Base-by-base conservation (phyloP, 306 rosid species). In the Fragaria nilgerrensis region DNA sequence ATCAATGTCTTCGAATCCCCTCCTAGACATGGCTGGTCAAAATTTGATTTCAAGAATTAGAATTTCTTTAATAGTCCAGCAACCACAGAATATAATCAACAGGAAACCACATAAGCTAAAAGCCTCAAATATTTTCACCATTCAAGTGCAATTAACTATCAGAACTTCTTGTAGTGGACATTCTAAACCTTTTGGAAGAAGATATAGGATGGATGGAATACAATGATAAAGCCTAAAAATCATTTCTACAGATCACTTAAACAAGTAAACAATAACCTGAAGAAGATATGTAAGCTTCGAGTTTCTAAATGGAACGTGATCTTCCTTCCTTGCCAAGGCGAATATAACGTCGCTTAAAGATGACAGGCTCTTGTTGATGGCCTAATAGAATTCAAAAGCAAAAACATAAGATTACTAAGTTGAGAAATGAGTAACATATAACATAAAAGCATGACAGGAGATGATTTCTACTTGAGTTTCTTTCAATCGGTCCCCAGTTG, bases 241-340 rank as follows among this genome's bases (percentile, higher is more conserved):
- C 3, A 76, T 62, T 75, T 74, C 47, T 1, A 1, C 16, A 63
- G 8, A 67, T 50, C 2, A 2, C 25, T 67, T 56, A 61, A 23
- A 72, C 29, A 80, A 70, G 80, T 83, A 70, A 15, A 76, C n/a
- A 80, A 71, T 77, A 82, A 92, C 98, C 97, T 95, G 99, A 79
- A 95, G 99, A 73, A 95, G 93, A 84, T 95, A 95, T 52, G 99
- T 95, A 36, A 95, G 99, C 85, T 92, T 95, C 27, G 99, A 95
- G 91, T 95, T 92, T 79, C 99, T 82, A 84, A 88, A 95, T 65
- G 99, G 99, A 22, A 95, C 79, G 47, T 95, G 88, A 53, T 95
- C 99, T 72, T 95, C 97, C 90, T 92, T 92, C 91, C 92, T 95
- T 77, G 97, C 97, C 91, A 95, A 86, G 61, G 99, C 79, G 80